A percentile compares a stretch with the other conserved stretches of the same genome.
These are phyloP conservation scores for Debaryomyces hansenii DNA, from an alignment of 805 yeast genomes.

Conservation along the genomic window DNA sequence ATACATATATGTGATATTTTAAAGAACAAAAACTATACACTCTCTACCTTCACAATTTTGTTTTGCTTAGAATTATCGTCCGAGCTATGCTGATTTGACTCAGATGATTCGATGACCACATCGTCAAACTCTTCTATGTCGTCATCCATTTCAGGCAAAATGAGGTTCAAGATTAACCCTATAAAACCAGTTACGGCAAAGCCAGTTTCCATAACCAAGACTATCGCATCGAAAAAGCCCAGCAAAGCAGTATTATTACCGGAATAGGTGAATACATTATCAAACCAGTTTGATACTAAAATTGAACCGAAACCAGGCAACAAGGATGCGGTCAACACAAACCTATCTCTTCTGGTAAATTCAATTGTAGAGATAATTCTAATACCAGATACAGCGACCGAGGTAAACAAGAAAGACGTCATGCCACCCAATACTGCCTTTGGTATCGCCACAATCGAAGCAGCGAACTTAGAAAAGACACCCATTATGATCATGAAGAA, in stretches of 20 bases:
- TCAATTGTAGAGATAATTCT: slow-evolving; percentile 61
- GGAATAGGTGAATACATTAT: slow-evolving; percentile 59
- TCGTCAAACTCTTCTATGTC: slow-evolving; percentile 49
- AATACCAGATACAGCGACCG: slow-evolving; percentile 75
- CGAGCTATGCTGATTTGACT: slow-evolving; percentile 16
- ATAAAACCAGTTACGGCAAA: slow-evolving; percentile 69
- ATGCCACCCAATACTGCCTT: slow-evolving; percentile 71
- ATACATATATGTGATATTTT: no score
- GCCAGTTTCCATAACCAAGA: slow-evolving; percentile 70
- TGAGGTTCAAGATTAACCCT: slow-evolving; percentile 58
- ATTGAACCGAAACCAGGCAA: slow-evolving; percentile 68
- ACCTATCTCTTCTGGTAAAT: slow-evolving; percentile 72
- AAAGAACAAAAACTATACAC: no score
- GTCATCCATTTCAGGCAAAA: slow-evolving; percentile 60
- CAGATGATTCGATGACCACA: slow-evolving; percentile 41
- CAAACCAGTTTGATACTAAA: slow-evolving; percentile 66
- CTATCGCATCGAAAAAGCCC: slow-evolving; percentile 70
- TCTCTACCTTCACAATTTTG: no score
- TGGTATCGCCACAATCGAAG: slow-evolving; percentile 71
- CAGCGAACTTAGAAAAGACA: slow-evolving; percentile 80
- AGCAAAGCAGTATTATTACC: slow-evolving; percentile 57
- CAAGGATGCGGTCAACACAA: slow-evolving; percentile 64
- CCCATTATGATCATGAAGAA: slow-evolving; percentile 86
- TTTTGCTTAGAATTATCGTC: no score
- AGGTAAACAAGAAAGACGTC: slow-evolving; percentile 74